Percentiles rank a stretch among this genome's conserved stretches.
Evolutionary conservation across 345 rosid genomes (phyloP).

Genomic region (Hibiscus mutabilis): DNA sequence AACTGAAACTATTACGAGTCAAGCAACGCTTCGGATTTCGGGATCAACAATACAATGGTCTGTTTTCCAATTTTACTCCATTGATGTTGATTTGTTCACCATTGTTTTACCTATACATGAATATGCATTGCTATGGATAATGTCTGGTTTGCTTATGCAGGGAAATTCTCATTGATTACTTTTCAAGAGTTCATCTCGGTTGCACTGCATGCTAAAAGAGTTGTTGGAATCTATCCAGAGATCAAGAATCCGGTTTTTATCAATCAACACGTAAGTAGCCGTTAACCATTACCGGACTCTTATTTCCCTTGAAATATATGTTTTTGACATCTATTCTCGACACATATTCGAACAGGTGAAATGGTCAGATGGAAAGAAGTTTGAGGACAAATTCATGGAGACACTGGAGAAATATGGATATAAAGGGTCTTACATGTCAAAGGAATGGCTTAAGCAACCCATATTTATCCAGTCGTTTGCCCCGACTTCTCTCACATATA

Average conservation of each 20-base stretch:
- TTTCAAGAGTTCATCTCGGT: conserved; percentile 80
- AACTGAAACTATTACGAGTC: conserved; percentile 58
- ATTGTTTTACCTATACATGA: neutral
- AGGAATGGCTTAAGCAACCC: too few relatives aligned
- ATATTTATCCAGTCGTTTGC: neutral
- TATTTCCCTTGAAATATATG: too few relatives aligned
- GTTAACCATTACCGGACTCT: neutral
- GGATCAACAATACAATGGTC: conserved; percentile 82
- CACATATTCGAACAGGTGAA: too few relatives aligned
- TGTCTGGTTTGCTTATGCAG: conserved; percentile 25
- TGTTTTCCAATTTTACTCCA: neutral
- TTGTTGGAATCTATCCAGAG: conserved; percentile 94
- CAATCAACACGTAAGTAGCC: conserved; percentile 59
- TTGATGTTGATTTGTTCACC: neutral
- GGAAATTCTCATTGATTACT: conserved; percentile 66
- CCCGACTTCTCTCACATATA: neutral
- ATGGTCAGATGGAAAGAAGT: too few relatives aligned
- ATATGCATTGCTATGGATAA: neutral
- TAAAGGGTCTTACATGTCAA: too few relatives aligned
- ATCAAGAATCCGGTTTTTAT: conserved; percentile 81
- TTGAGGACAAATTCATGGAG: too few relatives aligned
- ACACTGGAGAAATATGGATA: too few relatives aligned
- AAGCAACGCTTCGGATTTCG: conserved; percentile 76
- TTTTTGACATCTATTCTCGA: too few relatives aligned
- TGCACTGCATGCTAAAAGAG: conserved; percentile 70